These are phyloP conservation scores for Ophiostoma sp. DNA, from an alignment of 2,329 filamentous ascomycete genomes.

Conservation along the genomic window DNA sequence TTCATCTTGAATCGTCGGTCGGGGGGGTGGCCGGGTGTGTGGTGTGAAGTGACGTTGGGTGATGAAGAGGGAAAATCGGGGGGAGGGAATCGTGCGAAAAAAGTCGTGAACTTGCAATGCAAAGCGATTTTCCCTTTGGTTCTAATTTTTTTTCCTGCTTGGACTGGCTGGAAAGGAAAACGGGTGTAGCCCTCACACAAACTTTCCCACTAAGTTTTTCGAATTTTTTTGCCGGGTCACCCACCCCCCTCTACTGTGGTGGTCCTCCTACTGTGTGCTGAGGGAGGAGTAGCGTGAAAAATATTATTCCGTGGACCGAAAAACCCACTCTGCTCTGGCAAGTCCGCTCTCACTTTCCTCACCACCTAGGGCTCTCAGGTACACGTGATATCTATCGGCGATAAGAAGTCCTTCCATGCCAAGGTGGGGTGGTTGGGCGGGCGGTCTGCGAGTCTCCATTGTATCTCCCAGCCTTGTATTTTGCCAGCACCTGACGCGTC, in stretches of 20 bases:
- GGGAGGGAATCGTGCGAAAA: constrained; percentile 15
- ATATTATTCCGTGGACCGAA: constrained; percentile 11
- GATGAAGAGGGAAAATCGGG: constrained; percentile 25
- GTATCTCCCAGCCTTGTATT: constrained; percentile 1
- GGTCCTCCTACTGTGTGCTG: neutral
- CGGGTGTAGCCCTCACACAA: constrained; percentile 24
- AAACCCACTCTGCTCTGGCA: neutral
- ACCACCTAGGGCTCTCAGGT: neutral
- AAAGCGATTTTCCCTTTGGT: constrained; percentile 21
- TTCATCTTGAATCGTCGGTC: constrained; percentile 74
- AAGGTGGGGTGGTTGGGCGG: constrained; percentile 3
- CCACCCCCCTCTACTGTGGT: constrained; percentile 1
- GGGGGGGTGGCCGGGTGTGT: constrained; percentile 34
- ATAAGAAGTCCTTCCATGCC: neutral
- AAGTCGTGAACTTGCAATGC: constrained; percentile 23
- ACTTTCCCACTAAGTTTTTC: constrained; percentile 25
- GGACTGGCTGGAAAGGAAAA: constrained; percentile 13
- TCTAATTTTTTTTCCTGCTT: constrained; percentile 25
- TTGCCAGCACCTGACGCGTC: constrained; percentile 22
- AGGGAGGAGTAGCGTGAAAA: neutral
- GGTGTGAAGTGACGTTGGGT: constrained; percentile 26
- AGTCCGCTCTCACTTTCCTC: too few relatives aligned
- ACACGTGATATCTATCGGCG: neutral
- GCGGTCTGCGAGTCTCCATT: constrained; percentile 10
- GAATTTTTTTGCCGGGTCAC: constrained; percentile 27